Evolutionary conservation across 805 yeast species (phyloP), one percentile per base, ranked within the genome.

Genomic region (Metahyphopichia silvanorum): DNA sequence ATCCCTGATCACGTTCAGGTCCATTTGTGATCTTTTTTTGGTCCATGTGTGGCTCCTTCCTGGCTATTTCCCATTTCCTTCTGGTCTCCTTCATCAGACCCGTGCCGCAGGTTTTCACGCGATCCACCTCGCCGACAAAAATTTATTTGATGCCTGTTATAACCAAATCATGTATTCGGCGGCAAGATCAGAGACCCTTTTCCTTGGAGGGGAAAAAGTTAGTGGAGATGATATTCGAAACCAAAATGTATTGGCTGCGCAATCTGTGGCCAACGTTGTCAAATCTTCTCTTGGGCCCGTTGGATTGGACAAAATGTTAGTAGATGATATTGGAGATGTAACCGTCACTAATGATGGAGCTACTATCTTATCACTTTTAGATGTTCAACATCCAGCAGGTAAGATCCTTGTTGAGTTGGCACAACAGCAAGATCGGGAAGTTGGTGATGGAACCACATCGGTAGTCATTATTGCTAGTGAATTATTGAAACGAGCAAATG

Each of bases 301-400:
- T 21, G 99, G 99, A 17, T 72, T 93, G 33, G 99, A 93, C 66
- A 93, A 93, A 68, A 93, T 93, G 96, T 74, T 93, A 29, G 99
- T 93, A 24, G 99, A 93, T 62, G 98, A 93, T 53, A 94, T 93
- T 63, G 98, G 98, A 43, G 98, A 94, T 63, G 97, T 93, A 28
- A 89, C 96, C 5, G 97, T 93, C 31, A 93, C 99, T 28, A 93
- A 93, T 63, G 99, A 93, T 62, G 99, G 99, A 45, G 98, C 99
- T 38, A 93, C 98, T 4, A 93, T 93, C 50, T 69, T 93, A 43
- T 75, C 87, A 7, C 64, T 94, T 33, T 69, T 93, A 44, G 98
- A 93, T 56, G 98, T 93, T 32, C 96, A 93, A 63, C 98, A 93
- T 60, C 99, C 99, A 21, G 98, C 98, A 1, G 98, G 98, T 12